These are phyloP conservation scores for Cyclocybe cylindracea DNA, from an alignment of 768 basidiomycete species.

Conservation along the genomic window DNA sequence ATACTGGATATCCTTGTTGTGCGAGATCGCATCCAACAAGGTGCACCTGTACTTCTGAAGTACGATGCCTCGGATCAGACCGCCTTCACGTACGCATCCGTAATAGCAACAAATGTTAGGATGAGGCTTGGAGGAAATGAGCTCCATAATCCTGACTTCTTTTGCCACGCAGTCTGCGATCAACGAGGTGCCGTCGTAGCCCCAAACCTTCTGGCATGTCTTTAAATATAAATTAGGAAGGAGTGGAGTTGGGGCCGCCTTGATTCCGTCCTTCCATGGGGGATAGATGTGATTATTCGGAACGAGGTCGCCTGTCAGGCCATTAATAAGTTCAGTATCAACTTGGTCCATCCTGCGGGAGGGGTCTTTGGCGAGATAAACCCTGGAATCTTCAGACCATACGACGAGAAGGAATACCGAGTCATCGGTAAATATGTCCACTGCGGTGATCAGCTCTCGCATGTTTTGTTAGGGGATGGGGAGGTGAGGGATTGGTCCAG, in stretches of 20 bases:
- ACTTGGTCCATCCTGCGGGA: too few species aligned
- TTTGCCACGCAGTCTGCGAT: slow-evolving; percentile 4
- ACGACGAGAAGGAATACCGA: too few species aligned
- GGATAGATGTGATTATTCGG: slow-evolving; percentile 2
- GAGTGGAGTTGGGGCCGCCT: neutral
- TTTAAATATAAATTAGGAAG: slow-evolving; percentile 7
- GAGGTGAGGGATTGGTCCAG: too few species aligned
- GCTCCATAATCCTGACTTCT: slow-evolving; percentile 16
- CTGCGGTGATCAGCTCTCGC: too few species aligned
- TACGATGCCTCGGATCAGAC: slow-evolving; percentile 15
- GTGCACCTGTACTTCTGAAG: slow-evolving; percentile 10
- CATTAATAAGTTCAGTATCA: too few species aligned
- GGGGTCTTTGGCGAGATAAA: too few species aligned
- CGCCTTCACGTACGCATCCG: slow-evolving; percentile 18
- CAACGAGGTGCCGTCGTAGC: slow-evolving; percentile 7
- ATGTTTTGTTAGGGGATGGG: too few species aligned
- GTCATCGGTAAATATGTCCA: too few species aligned
- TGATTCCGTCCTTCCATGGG: slow-evolving; percentile 1
- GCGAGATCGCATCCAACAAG: slow-evolving; percentile 6
- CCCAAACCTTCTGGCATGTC: slow-evolving; percentile 3
- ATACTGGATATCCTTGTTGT: slow-evolving; percentile 1
- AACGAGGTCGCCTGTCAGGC: neutral
- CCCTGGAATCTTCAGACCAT: too few species aligned
- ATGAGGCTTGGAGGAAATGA: slow-evolving; percentile 15
- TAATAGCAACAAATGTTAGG: slow-evolving; percentile 19